Evolutionary conservation across 1,284 basidiomycete species (phyloP).

Genomic region (Ceratobasidium papillatum): DNA sequence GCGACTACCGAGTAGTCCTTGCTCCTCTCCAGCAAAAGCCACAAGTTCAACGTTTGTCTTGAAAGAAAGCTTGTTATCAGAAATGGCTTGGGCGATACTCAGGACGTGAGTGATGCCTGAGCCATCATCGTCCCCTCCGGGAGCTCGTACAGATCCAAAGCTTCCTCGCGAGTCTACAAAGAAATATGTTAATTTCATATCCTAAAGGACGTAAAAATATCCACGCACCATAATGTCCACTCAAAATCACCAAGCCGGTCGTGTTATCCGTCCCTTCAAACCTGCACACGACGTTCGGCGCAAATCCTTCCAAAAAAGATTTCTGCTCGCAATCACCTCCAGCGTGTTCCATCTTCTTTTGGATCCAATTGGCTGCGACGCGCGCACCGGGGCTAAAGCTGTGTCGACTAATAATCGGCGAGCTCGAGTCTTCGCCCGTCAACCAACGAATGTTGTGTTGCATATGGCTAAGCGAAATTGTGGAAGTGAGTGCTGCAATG

Average conservation of each 20-base stretch:
- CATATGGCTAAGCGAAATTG: slow-evolving; percentile 69
- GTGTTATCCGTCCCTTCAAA: slow-evolving; percentile 42
- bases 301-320: slow-evolving; percentile 73
- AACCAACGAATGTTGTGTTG: slow-evolving; percentile 76
- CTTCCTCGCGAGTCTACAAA: slow-evolving; percentile 78
- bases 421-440: slow-evolving; percentile 77
- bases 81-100: slow-evolving; percentile 77
- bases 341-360: slow-evolving; percentile 69
- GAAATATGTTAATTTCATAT: slow-evolving; percentile 33
- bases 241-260: slow-evolving; percentile 22
- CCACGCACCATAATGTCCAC: slow-evolving; percentile 35
- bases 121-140: slow-evolving; percentile 82
- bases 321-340: slow-evolving; percentile 76
- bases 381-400: slow-evolving; percentile 76
- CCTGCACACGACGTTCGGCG: slow-evolving; percentile 82
- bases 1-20: slow-evolving; percentile 56
- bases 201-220: background rate
- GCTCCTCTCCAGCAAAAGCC: slow-evolving; percentile 58
- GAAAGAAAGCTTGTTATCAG: slow-evolving; percentile 62
- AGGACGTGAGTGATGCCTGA: slow-evolving; percentile 78
- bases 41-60: slow-evolving; percentile 53
- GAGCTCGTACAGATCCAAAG: slow-evolving; percentile 78
- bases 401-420: slow-evolving; percentile 75
- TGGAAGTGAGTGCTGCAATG: slow-evolving; percentile 69
- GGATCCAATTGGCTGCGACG: slow-evolving; percentile 79